Percentiles rank a stretch among this genome's conserved stretches.
These are phyloP conservation scores for Sergeia podlipaevii DNA, from an alignment of 208 protist species.

Conservation along the genomic window DNA sequence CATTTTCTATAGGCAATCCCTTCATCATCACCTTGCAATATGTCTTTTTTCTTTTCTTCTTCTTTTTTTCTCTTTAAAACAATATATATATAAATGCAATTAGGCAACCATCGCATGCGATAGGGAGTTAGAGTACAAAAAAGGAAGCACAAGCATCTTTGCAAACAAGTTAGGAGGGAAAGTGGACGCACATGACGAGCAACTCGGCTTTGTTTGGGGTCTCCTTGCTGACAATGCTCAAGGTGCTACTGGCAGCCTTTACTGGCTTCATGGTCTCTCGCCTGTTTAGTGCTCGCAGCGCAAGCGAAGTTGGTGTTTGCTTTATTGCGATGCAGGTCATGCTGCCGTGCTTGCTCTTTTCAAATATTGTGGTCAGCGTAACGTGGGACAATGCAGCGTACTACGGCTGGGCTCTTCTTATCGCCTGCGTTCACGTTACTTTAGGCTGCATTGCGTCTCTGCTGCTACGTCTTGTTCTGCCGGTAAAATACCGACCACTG, in stretches of 20 bases:
- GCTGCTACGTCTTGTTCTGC: constrained; percentile 23
- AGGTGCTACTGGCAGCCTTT: constrained; percentile 51
- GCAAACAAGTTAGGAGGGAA: too few species aligned
- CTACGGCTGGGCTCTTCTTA: constrained; percentile 60
- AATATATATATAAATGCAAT: too few species aligned
- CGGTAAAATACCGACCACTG: constrained; percentile 41
- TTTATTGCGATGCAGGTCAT: constrained; percentile 58
- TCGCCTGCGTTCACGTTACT: constrained; percentile 35
- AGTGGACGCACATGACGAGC: too few species aligned
- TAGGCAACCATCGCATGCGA: too few species aligned
- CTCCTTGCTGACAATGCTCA: constrained; percentile 52
- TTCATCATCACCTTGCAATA: too few species aligned
- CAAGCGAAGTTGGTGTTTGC: constrained; percentile 46
- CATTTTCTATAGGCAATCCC: too few species aligned
- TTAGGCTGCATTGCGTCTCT: constrained; percentile 27
- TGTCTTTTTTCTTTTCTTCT: too few species aligned
- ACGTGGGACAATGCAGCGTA: constrained; percentile 40
- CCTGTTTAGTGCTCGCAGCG: constrained; percentile 25
- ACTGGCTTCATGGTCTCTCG: constrained; percentile 46
- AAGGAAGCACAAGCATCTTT: too few species aligned
- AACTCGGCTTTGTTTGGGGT: too few species aligned
- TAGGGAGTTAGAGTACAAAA: too few species aligned
- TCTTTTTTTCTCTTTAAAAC: too few species aligned
- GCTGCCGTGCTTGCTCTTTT: constrained; percentile 68
- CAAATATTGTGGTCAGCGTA: constrained; percentile 55